Evolutionary conservation across 202 grass and related monocot genomes (phyloP).

Genomic region (Elaeis oleifera): DNA sequence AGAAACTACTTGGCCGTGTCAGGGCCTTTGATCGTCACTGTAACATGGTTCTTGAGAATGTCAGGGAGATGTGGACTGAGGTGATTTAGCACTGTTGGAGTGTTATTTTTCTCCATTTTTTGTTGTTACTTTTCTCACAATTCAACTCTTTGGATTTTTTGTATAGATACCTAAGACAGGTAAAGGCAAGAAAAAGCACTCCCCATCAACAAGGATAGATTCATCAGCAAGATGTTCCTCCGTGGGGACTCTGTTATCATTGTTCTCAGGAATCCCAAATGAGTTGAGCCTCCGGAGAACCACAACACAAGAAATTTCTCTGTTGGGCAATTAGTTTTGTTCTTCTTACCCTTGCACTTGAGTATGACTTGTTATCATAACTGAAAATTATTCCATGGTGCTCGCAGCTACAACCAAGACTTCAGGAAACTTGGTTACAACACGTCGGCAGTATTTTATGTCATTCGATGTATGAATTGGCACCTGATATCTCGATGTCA

Average conservation of each 20-base stretch:
- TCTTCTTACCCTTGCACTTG: too few relatives aligned
- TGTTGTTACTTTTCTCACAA: too few relatives aligned
- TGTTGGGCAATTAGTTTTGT: too few relatives aligned
- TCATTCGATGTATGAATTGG: too few relatives aligned
- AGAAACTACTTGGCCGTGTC: conserved; percentile 72
- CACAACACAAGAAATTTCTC: too few relatives aligned
- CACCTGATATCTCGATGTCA: too few relatives aligned
- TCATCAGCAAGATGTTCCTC: conserved; percentile 98
- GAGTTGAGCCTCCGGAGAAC: not conserved
- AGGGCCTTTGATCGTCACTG: conserved; percentile 87
- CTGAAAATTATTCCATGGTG: too few relatives aligned
- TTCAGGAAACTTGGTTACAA: too few relatives aligned
- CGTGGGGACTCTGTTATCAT: conserved; percentile 89
- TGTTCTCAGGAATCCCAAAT: conserved; percentile 84
- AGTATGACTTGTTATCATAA: too few relatives aligned
- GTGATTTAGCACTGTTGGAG: conserved; percentile 14
- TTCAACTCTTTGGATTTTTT: conserved; percentile 8
- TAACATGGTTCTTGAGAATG: conserved; percentile 98
- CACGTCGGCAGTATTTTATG: too few relatives aligned
- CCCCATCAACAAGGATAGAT: conserved; percentile 89
- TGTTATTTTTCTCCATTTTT: too few relatives aligned
- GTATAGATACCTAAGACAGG: conserved; percentile 83
- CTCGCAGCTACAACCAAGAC: too few relatives aligned
- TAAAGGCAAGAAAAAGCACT: conserved; percentile 95
- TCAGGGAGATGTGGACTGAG: conserved; percentile 96